These are phyloP conservation scores for Stentor roeselii DNA, from an alignment of 73 alveolate species.

Conservation along the genomic window DNA sequence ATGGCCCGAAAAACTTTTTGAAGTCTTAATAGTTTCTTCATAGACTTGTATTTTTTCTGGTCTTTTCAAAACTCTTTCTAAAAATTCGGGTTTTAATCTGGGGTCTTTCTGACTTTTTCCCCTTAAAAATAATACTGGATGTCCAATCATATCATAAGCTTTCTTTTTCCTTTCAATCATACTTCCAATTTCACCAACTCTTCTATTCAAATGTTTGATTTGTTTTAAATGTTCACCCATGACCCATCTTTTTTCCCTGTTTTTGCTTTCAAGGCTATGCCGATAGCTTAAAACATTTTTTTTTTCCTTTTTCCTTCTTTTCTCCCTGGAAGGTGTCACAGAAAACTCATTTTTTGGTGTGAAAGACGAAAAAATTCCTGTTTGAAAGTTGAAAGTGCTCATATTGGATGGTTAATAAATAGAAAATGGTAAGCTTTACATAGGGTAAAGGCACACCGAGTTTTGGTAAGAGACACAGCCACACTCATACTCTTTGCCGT, in stretches of 20 bases:
- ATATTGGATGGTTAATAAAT: no score
- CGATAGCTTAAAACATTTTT: no score
- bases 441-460: conserved; percentile 56
- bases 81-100: not conserved
- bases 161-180: not conserved
- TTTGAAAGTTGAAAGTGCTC: no score
- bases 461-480: conserved; percentile 51
- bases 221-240: not conserved
- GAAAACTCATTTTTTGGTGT: not conserved
- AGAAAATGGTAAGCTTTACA: not conserved
- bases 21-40: not conserved
- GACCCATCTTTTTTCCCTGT: not conserved
- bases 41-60: not conserved
- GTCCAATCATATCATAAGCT: not conserved
- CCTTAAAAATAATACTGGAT: not conserved
- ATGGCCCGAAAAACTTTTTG: not conserved
- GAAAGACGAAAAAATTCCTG: not conserved
- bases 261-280: not conserved
- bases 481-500: conserved; percentile 60
- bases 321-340: not conserved
- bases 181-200: not conserved
- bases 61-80: not conserved
- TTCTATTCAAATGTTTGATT: not conserved
- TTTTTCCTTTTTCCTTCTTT: not conserved
- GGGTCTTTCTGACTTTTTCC: not conserved